These are phyloP conservation scores for Gaillardinia entomophila DNA, from an alignment of 805 yeast species.

Conservation along the genomic window DNA sequence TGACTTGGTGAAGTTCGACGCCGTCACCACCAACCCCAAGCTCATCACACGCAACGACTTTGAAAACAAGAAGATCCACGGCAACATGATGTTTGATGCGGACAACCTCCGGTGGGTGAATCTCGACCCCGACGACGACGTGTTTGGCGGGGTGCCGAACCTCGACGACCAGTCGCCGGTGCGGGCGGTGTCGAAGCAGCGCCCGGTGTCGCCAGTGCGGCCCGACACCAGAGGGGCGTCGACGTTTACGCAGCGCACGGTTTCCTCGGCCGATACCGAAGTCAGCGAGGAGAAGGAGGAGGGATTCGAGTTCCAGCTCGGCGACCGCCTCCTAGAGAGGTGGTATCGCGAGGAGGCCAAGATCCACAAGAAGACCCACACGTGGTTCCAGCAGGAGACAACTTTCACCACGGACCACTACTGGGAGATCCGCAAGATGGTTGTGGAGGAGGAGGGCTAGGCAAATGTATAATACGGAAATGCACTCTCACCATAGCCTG, in stretches of 20 bases:
- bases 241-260: conserved; percentile 31
- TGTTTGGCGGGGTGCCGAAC: conserved; percentile 49
- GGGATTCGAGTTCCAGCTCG: conserved; percentile 21
- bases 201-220: neutral
- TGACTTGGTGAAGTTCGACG: conserved; percentile 49
- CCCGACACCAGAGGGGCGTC: conserved; percentile 25
- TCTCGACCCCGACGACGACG: conserved; percentile 33
- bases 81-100: conserved; percentile 56
- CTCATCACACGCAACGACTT: conserved; percentile 29
- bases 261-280: conserved; percentile 22
- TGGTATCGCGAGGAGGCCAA: conserved; percentile 33
- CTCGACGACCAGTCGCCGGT: conserved; percentile 10
- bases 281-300: conserved; percentile 8
- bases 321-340: conserved; percentile 21
- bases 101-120: conserved; percentile 57
- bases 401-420: conserved; percentile 21
- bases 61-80: conserved; percentile 9
- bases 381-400: conserved; percentile 24
- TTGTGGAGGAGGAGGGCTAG: conserved; percentile 23
- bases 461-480: conserved; percentile 1
- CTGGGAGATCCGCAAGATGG: conserved; percentile 42
- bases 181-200: neutral
- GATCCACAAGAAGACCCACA: conserved; percentile 24
- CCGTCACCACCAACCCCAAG: conserved; percentile 25
- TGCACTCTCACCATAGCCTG: too few species aligned